Percentiles rank a stretch among this genome's conserved stretches.
These are phyloP conservation scores for Aspergillus sp. DNA, from an alignment of 2,329 filamentous ascomycete genomes.

Conservation along the genomic window DNA sequence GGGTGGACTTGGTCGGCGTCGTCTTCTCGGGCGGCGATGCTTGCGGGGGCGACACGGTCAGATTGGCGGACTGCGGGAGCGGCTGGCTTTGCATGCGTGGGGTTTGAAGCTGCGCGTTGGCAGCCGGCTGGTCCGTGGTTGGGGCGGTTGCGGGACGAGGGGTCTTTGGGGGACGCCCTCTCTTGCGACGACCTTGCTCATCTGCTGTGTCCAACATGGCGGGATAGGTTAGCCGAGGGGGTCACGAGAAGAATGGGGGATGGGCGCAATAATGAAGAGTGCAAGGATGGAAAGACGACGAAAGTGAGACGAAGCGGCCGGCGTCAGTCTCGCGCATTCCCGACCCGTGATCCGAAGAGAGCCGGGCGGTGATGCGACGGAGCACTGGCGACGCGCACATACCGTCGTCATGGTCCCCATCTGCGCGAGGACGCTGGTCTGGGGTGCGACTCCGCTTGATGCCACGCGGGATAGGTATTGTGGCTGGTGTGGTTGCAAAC, in stretches of 20 bases:
- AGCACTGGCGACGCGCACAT: slow-evolving; percentile 50
- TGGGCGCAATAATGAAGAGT: neutral
- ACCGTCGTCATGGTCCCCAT: slow-evolving; percentile 70
- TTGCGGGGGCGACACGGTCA: slow-evolving; percentile 55
- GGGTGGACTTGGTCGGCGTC: slow-evolving; percentile 73
- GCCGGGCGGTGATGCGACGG: slow-evolving; percentile 17
- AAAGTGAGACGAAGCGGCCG: slow-evolving; percentile 18
- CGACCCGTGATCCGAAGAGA: slow-evolving; percentile 14
- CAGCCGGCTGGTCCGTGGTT: slow-evolving; percentile 31
- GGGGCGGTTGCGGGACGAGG: slow-evolving; percentile 38
- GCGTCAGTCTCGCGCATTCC: slow-evolving; percentile 2
- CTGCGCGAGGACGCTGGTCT: slow-evolving; percentile 57
- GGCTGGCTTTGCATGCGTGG: slow-evolving; percentile 41
- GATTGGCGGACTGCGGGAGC: slow-evolving; percentile 29
- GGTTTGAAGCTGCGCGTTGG: slow-evolving; percentile 36
- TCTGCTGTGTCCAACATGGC: slow-evolving; percentile 23
- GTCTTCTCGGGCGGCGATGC: slow-evolving; percentile 67
- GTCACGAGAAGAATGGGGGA: neutral
- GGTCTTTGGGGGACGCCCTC: slow-evolving; percentile 51
- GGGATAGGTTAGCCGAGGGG: slow-evolving; percentile 16
- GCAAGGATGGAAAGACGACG: slow-evolving; percentile 2
- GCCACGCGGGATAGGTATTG: slow-evolving; percentile 61
- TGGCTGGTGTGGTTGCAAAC: slow-evolving; percentile 36
- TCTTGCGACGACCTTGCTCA: slow-evolving; percentile 48
- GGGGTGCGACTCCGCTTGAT: slow-evolving; percentile 79